These are phyloP conservation scores for Plicaturopsis crispa DNA, from an alignment of 768 basidiomycete species.

Conservation along the genomic window DNA sequence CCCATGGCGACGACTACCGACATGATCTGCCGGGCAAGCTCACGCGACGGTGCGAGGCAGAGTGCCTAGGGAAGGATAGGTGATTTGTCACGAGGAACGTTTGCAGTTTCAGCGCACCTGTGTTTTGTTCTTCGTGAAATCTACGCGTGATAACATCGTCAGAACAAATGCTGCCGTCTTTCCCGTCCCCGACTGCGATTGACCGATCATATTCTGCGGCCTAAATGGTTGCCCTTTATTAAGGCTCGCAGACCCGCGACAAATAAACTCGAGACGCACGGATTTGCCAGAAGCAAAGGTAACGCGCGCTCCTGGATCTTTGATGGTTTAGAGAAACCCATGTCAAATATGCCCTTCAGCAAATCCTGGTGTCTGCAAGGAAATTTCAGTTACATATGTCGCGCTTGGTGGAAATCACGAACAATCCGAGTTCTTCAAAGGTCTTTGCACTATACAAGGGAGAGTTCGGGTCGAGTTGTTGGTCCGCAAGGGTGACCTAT, in stretches of 20 bases:
- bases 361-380: slow-evolving; percentile 67
- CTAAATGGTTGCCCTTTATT: slow-evolving; percentile 33
- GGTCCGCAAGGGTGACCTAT: slow-evolving; percentile 95
- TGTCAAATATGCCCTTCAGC: slow-evolving; percentile 88
- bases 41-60: slow-evolving; percentile 96
- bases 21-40: slow-evolving; percentile 97
- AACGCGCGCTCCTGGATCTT: slow-evolving; percentile 98
- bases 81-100: not conserved
- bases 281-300: slow-evolving; percentile 82
- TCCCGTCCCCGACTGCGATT: slow-evolving; percentile 98
- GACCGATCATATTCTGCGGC: slow-evolving; percentile 98
- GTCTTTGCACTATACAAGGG: slow-evolving; percentile 89
- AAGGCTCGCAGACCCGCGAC: not conserved
- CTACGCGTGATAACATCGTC: slow-evolving; percentile 93
- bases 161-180: slow-evolving; percentile 98
- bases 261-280: slow-evolving; percentile 42
- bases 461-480: slow-evolving; percentile 94
- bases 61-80: slow-evolving; percentile 53
- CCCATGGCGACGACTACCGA: slow-evolving; percentile 91
- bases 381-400: not conserved
- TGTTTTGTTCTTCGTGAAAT: slow-evolving; percentile 73
- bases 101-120: slow-evolving; percentile 43
- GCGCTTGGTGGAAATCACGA: slow-evolving; percentile 21
- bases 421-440: slow-evolving; percentile 96
- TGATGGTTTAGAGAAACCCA: slow-evolving; percentile 96